phyloP scores from a whole-genome alignment of 2,329 filamentous ascomycete genomes.

The Colletotrichum lentis region DNA sequence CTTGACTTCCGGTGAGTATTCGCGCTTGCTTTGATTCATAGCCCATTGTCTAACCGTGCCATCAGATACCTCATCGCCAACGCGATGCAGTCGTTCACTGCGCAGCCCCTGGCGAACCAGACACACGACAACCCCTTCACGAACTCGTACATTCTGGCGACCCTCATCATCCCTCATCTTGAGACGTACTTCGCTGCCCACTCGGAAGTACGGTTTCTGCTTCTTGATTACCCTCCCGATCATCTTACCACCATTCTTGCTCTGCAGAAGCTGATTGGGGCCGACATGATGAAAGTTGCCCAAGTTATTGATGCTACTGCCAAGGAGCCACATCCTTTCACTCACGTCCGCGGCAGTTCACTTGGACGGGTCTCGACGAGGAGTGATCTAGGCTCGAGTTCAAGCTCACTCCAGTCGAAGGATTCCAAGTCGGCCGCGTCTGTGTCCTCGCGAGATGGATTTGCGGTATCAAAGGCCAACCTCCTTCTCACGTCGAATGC shows the following conservation, averaged over 20 bases:
- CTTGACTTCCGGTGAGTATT: conserved; percentile 64
- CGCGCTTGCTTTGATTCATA: background rate
- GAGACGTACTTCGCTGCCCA: conserved; percentile 67
- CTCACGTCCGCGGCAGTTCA: conserved; percentile 50
- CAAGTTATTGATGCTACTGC: conserved; percentile 61
- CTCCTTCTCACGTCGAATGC: conserved; percentile 65
- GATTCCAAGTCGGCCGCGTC: conserved; percentile 12
- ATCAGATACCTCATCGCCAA: conserved; percentile 66
- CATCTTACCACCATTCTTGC: conserved; percentile 66
- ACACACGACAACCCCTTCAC: conserved; percentile 63
- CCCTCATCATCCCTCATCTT: conserved; percentile 66
- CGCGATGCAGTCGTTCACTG: conserved; percentile 66
- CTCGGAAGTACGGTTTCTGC: conserved; percentile 61
- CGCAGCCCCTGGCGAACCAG: conserved; percentile 59
- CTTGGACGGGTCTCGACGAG: conserved; percentile 41
- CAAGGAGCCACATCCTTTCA: conserved; percentile 50
- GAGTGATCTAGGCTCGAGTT: conserved; percentile 12
- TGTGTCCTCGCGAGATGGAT: conserved; percentile 36
- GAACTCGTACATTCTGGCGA: conserved; percentile 63
- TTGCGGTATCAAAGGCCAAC: conserved; percentile 60
- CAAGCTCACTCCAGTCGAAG: conserved; percentile 26
- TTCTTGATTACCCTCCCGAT: conserved; percentile 66
- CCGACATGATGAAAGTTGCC: conserved; percentile 65
- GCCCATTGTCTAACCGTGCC: background rate
- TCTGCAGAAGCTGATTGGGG: conserved; percentile 65